Base-by-base conservation (phyloP, 495 filamentous ascomycete species). In the Parmelia sp. region DNA sequence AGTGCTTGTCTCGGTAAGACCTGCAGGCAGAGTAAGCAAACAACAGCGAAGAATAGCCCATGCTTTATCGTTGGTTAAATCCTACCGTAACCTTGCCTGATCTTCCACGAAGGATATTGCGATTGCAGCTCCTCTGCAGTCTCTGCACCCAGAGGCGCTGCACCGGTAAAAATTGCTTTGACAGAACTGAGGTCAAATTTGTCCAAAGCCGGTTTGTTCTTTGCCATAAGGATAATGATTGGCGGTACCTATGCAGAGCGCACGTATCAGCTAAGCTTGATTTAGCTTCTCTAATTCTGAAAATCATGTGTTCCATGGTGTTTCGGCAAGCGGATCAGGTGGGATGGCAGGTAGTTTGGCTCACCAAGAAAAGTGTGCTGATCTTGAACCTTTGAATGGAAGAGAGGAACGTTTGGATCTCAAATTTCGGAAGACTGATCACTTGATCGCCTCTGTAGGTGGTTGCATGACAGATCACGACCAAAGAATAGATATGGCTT, bases 401-500 rank as follows among this genome's bases (percentile, higher is more conserved):
- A 45, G 80, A 72, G 40, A 96, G 77, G 31, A 83, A 86, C 0
- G 80, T 74, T 29, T 78, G 76, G 40, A 96, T 76, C 60, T 96
- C 91, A 66, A 95, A 96, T 68, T 88, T 91, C 23, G 92, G 92
- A 47, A 96, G 79, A n/a, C 92, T 80, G 65, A 96, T 83, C 4
- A 87, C 77, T 58, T 86, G 83, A 64, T 96, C 91, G 23, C 92
- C 92, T 47, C 90, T 84, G 68, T 88, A 95, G 7, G 83, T 75
- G 15, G 80, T 81, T 0, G 80, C 77, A 69, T 91, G 90, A 55
- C 82, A 86, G 40, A 91, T 85, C 2, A 93, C 88, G 14, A 94
- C 86, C 36, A 96, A 76, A 4, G 84, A 84, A 71, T 96, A 96
- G 65, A 96, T 96, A 73, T 96, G 92, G 64, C 85, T 90, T 65